phyloP scores from a whole-genome alignment of 2,329 filamentous ascomycete genomes.

The Pseudohalonectria lignicola region DNA sequence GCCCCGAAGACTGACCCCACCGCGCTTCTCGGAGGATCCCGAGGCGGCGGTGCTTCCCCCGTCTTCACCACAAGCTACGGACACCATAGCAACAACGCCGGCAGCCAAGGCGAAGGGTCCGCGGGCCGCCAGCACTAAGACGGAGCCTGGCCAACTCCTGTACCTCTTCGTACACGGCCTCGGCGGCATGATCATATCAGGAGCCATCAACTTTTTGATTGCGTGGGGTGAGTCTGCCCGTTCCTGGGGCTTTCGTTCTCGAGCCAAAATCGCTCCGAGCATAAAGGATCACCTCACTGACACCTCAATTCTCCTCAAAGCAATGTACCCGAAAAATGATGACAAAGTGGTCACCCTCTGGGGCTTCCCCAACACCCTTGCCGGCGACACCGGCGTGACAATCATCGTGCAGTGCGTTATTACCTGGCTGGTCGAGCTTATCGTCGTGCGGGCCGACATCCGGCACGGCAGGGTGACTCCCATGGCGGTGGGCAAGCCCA shows the following conservation, averaged over 20 bases:
- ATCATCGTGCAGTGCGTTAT: conserved; percentile 36
- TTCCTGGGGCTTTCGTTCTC: too few relatives aligned
- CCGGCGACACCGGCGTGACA: conserved; percentile 38
- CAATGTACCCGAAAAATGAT: conserved; percentile 29
- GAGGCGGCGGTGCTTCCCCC: too few relatives aligned
- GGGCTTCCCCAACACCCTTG: conserved; percentile 37
- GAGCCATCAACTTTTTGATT: conserved; percentile 39
- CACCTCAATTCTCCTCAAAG: too few relatives aligned
- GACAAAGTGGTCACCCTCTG: conserved; percentile 32
- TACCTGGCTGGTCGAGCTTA: conserved; percentile 38
- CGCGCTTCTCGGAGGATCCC: too few relatives aligned
- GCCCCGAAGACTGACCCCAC: too few relatives aligned
- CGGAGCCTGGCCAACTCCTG: conserved; percentile 31
- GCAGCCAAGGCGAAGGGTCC: too few relatives aligned
- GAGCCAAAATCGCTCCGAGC: too few relatives aligned
- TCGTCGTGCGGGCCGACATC: conserved; percentile 36
- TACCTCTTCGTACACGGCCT: conserved; percentile 38
- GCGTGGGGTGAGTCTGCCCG: conserved; percentile 38
- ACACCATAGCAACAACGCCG: too few relatives aligned
- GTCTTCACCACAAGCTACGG: too few relatives aligned
- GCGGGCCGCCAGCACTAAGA: too few relatives aligned
- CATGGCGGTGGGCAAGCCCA: conserved; percentile 14
- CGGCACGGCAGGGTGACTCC: conserved; percentile 30
- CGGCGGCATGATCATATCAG: conserved; percentile 33
- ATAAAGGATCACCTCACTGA: too few relatives aligned